Percentiles rank a stretch among this genome's conserved stretches.
Conservation (phyloP, 2,329 filamentous ascomycete species). For the Botrytis hyacinthi region DNA sequence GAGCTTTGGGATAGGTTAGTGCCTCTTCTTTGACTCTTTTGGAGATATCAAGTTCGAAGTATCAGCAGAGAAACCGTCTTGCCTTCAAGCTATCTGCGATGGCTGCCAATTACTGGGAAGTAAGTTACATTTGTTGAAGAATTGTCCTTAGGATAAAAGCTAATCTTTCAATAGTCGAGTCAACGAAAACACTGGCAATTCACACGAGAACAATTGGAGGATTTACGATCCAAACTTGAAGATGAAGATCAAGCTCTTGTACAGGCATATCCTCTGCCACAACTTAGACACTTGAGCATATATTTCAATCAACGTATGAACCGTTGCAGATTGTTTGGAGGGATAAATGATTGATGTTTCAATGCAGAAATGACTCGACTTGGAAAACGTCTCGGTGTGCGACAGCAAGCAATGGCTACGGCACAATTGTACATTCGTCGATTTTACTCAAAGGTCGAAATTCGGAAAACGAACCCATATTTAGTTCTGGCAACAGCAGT, state of each 20-base stretch:
- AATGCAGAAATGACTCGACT: conserved; percentile 72
- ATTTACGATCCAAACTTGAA: conserved; percentile 73
- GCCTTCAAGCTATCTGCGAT: conserved; percentile 2
- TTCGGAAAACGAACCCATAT: conserved; percentile 89
- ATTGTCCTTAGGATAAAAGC: not conserved
- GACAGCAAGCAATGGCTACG: conserved; percentile 91
- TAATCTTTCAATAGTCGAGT: conserved; percentile 58
- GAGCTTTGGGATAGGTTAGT: not conserved
- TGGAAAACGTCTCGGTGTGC: conserved; percentile 76
- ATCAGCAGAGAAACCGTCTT: not conserved
- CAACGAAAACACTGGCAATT: conserved; percentile 91
- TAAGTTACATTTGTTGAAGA: not conserved
- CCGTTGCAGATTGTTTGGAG: not conserved
- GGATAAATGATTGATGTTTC: conserved; percentile 8
- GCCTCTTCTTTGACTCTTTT: not conserved
- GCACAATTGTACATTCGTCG: conserved; percentile 93
- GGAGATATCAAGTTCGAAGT: not conserved
- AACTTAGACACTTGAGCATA: conserved; percentile 78
- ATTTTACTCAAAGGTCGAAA: conserved; percentile 88
- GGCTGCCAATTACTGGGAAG: conserved; percentile 28
- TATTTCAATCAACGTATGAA: conserved; percentile 84
- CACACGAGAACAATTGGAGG: conserved; percentile 73
- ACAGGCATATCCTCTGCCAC: conserved; percentile 78
- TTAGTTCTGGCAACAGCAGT: conserved; percentile 89
- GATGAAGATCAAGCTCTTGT: conserved; percentile 72